Percentiles rank a stretch among this genome's conserved stretches.
Evolutionary conservation across 208 protist species (phyloP).

Genomic region (Sergeia podlipaevii): DNA sequence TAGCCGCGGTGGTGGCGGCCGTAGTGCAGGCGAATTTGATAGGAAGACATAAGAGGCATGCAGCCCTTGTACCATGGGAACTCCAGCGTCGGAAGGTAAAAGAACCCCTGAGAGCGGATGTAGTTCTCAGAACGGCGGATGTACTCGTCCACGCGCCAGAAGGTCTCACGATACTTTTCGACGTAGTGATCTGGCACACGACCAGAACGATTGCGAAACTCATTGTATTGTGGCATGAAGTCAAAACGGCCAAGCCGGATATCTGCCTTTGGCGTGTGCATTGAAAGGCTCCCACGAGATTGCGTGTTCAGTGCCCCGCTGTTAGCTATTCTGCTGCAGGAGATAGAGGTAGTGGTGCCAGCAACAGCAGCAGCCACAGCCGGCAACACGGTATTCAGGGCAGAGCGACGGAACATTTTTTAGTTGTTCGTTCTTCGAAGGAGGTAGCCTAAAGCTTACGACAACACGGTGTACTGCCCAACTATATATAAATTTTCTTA

Average conservation of each 20-base stretch:
- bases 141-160: conserved; percentile 90
- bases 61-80: conserved; percentile 91
- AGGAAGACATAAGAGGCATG: conserved; percentile 83
- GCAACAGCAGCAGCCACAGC: not conserved
- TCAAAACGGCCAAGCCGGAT: conserved; percentile 67
- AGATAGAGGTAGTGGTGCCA: not conserved
- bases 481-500: no score
- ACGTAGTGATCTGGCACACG: conserved; percentile 78
- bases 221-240: conserved; percentile 84
- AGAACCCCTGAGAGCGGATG: conserved; percentile 81
- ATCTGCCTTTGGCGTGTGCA: conserved; percentile 86
- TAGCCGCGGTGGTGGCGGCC: conserved; percentile 86
- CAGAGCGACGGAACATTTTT: conserved; percentile 32
- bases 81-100: conserved; percentile 87
- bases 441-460: no score
- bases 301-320: conserved; percentile 15
- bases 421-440: not conserved
- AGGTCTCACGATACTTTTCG: conserved; percentile 81
- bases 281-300: conserved; percentile 29
- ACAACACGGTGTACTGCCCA: no score
- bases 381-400: not conserved
- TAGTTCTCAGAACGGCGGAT: conserved; percentile 77
- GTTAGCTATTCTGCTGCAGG: not conserved
- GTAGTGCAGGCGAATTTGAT: conserved; percentile 90
- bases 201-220: conserved; percentile 81